A percentile compares a stretch with the other conserved stretches of the same genome.
Evolutionary conservation across 1,284 basidiomycete species (phyloP).

Genomic region (Peniophora sp.): DNA sequence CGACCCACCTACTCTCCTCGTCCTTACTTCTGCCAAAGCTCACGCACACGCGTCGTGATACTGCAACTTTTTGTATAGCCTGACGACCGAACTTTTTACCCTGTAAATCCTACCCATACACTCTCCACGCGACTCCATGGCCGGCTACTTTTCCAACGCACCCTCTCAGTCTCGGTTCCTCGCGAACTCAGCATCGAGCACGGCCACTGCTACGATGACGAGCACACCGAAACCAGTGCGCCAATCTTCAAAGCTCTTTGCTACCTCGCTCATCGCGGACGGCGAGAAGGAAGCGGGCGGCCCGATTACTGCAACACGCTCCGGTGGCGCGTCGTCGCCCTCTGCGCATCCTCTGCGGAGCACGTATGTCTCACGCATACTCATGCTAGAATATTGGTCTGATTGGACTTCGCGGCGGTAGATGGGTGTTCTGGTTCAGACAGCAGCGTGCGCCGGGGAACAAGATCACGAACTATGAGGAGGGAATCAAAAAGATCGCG

Average conservation of each 20-base stretch:
- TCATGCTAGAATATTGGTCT: background rate
- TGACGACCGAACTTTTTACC: no score
- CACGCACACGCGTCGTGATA: no score
- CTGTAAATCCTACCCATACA: background rate
- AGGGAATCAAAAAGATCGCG: conserved; percentile 80
- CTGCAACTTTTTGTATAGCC: background rate
- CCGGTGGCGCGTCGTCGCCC: conserved; percentile 21
- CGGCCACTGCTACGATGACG: conserved; percentile 14
- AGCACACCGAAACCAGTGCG: conserved; percentile 31
- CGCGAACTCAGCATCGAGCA: conserved; percentile 29
- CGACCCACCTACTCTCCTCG: background rate
- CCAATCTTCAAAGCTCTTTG: conserved; percentile 64
- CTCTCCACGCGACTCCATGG: conserved; percentile 6
- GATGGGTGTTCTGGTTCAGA: conserved; percentile 83
- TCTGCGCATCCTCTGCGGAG: conserved; percentile 67
- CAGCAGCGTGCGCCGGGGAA: conserved; percentile 76
- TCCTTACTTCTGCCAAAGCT: background rate
- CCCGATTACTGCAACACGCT: conserved; percentile 31
- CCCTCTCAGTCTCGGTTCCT: conserved; percentile 54
- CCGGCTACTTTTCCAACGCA: conserved; percentile 73
- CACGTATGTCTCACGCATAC: conserved; percentile 61
- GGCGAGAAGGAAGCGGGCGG: conserved; percentile 37
- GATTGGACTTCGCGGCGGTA: conserved; percentile 20
- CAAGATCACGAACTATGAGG: conserved; percentile 75
- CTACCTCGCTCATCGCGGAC: conserved; percentile 46